Base-by-base conservation (phyloP, 352 stramenopile genomes). In the Globisporangium mamillatum region DNA sequence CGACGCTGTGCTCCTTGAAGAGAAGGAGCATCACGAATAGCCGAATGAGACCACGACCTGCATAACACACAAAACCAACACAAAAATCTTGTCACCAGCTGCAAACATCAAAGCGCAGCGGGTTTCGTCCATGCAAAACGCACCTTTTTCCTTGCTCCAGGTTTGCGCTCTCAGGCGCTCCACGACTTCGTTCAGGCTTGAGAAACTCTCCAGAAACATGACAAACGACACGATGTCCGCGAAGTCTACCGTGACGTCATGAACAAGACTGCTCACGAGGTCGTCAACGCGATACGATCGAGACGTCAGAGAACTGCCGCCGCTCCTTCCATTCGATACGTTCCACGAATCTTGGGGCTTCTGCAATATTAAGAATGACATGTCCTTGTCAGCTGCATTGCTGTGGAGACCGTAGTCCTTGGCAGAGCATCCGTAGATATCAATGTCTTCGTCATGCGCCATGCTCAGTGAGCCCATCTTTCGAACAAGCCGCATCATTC, bases 201-300 rank as follows among this genome's bases (percentile, higher is more conserved):
- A 81, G 62, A 92, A 92, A 22, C 69, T 84, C 34, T 91, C 84
- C 22, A 92, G 44, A 59, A 91, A 92, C 54, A 94, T 63, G 25
- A 89, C 75, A 54, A 94, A 94, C 2, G 84, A 71, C 48, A 91
- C 69, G 1, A 91, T 62, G 38, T 94, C 86, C 5, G 82, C 78
- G 14, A 91, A 79, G 55, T 89, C 71, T 38, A 87, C 70, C 64
- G 81, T 72, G 53, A 72, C 64, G 24, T 76, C 71, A 44, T 71
- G 57, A 27, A 81, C 61, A 6, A 91, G 59, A 14, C 62, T 66
- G 36, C 66, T 67, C 63, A 78, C 75, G 64, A 89, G 68, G 27
- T 81, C 72, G 38, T 80, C 75, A 32, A 74, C 50, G 16, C 64
- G 58, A 24, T 64, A 74, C 9, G 69, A 72, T 27, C 66, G 69